Evolutionary conservation across 192 early-diverging fungal genomes (phyloP).

Genomic region (Coemansia sp.): DNA sequence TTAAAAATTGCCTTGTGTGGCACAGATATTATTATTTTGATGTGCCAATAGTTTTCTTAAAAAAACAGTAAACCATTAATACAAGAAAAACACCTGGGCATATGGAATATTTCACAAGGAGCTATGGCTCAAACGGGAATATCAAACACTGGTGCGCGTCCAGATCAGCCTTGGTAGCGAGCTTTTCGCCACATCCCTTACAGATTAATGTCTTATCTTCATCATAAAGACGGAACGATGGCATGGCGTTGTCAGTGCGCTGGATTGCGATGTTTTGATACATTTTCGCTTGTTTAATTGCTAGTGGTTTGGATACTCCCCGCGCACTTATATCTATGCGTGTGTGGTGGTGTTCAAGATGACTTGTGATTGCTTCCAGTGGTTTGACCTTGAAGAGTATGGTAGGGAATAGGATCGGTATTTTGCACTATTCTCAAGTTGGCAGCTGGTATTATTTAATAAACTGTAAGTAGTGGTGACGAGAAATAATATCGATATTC

Average conservation of each 20-base stretch:
- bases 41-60: no score
- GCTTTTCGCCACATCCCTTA: slow-evolving; percentile 21
- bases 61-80: not conserved
- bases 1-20: no score
- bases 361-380: not conserved
- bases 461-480: not conserved
- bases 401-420: not conserved
- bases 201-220: slow-evolving; percentile 5
- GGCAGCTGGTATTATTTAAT: not conserved
- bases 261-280: not conserved
- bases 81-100: not conserved
- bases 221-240: not conserved
- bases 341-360: not conserved
- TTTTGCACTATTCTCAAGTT: not conserved
- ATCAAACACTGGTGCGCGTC: slow-evolving; percentile 28
- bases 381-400: not conserved
- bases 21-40: no score
- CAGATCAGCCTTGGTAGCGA: slow-evolving; percentile 15
- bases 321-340: not conserved
- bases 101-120: not conserved
- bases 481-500: not conserved
- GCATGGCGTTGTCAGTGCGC: not conserved
- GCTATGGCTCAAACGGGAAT: slow-evolving; percentile 35
- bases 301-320: not conserved
- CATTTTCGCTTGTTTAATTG: not conserved